Conservation (phyloP, 257 asterid genomes). For the Nyctanthes arbortristis region DNA sequence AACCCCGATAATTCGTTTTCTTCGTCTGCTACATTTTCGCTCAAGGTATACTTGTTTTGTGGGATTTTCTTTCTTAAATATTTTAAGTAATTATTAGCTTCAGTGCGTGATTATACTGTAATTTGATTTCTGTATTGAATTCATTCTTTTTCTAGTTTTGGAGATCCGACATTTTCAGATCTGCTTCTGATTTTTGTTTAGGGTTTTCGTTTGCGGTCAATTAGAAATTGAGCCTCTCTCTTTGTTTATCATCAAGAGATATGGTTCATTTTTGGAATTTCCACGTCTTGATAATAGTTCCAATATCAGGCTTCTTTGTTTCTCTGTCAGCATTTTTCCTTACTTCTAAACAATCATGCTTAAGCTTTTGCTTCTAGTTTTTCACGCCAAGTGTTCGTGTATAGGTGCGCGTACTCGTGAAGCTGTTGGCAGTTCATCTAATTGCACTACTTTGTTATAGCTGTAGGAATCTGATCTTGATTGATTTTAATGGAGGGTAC, state of each 20-base stretch:
- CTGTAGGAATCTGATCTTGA: conserved; percentile 28
- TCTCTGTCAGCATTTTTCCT: no score
- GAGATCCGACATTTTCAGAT: conserved; percentile 25
- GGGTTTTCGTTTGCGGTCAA: conserved; percentile 2
- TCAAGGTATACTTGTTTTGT: conserved; percentile 32
- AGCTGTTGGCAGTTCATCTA: conserved; percentile 7
- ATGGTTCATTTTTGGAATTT: not conserved
- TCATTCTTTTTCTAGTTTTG: conserved; percentile 4
- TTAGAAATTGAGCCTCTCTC: conserved; percentile 10
- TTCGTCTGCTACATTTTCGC: conserved; percentile 29
- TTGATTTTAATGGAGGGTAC: conserved; percentile 49
- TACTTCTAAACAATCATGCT: not conserved
- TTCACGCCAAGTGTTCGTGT: not conserved
- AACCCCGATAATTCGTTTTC: conserved; percentile 15
- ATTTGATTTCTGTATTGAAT: conserved; percentile 1
- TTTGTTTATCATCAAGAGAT: conserved; percentile 2
- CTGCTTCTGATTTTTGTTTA: conserved; percentile 20
- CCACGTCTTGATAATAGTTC: not conserved
- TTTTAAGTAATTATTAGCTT: not conserved
- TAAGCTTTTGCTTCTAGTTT: not conserved
- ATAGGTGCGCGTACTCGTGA: not conserved
- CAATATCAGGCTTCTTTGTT: not conserved
- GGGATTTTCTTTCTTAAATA: not conserved
- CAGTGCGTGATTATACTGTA: conserved; percentile 13
- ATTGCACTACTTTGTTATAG: conserved; percentile 18